Conservation (phyloP, 108 stramenopile genomes). For the Cylindrotheca closterium region DNA sequence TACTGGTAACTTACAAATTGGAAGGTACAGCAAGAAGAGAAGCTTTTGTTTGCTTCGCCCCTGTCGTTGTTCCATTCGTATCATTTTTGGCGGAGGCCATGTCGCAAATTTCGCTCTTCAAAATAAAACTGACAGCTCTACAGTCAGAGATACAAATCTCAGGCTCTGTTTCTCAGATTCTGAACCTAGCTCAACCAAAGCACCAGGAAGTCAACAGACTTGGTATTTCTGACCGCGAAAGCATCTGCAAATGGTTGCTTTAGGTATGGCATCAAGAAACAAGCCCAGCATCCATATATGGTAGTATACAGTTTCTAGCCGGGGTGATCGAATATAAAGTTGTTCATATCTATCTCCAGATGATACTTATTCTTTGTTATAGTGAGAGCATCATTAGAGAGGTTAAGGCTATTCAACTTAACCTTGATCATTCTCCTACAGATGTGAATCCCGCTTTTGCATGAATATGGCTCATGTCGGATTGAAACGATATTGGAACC, state of each 20-base stretch:
- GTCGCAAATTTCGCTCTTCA: slow-evolving; percentile 24
- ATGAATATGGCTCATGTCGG: slow-evolving; percentile 84
- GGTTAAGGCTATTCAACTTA: too few species aligned
- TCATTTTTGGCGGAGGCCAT: slow-evolving; percentile 30
- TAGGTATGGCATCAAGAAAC: too few species aligned
- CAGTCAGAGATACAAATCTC: slow-evolving; percentile 13
- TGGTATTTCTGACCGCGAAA: slow-evolving; percentile 20
- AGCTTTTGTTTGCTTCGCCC: slow-evolving; percentile 11
- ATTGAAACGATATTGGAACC: slow-evolving; percentile 86
- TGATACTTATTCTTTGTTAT: too few species aligned
- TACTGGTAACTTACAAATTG: slow-evolving; percentile 19
- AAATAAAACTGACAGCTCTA: slow-evolving; percentile 19
- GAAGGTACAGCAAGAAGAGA: slow-evolving; percentile 11
- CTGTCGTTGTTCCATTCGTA: slow-evolving; percentile 16
- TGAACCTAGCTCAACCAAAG: slow-evolving; percentile 14
- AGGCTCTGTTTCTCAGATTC: slow-evolving; percentile 19
- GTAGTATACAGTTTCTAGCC: too few species aligned
- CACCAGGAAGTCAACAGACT: background rate
- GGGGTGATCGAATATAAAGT: too few species aligned
- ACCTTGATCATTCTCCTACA: slow-evolving; percentile 50
- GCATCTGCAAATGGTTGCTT: slow-evolving; percentile 31
- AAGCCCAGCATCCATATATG: too few species aligned
- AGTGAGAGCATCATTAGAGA: too few species aligned
- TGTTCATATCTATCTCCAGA: too few species aligned
- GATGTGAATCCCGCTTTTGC: slow-evolving; percentile 82